Evolutionary conservation across 148 eudicot genomes (phyloP).

Genomic region (Vaccinium vitisidaea): DNA sequence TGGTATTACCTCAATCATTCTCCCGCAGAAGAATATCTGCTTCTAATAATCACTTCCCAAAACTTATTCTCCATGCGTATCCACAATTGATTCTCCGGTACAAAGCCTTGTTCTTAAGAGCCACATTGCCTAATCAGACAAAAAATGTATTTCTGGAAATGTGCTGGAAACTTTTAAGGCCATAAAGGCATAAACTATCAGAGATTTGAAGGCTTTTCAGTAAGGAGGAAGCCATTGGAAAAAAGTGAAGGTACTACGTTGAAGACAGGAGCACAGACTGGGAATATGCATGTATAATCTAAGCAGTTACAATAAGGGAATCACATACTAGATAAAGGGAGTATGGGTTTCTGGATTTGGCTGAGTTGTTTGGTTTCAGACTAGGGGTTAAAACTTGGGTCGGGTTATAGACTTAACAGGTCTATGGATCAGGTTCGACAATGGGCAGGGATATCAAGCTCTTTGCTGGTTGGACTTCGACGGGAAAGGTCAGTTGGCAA

Average conservation of each 20-base stretch:
- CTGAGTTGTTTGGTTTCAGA: not conserved
- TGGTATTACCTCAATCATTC: not conserved
- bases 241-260: not conserved
- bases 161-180: not conserved
- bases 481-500: not conserved
- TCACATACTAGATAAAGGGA: not conserved
- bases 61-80: not conserved
- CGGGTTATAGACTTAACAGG: not conserved
- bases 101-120: not conserved
- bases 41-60: not conserved
- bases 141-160: not conserved
- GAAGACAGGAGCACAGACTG: not conserved
- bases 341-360: not conserved
- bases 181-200: not conserved
- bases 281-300: not conserved
- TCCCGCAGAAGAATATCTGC: not conserved
- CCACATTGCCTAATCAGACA: not conserved
- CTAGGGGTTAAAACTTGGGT: not conserved
- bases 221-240: not conserved
- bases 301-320: not conserved
- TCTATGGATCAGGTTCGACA: not conserved
- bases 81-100: not conserved
- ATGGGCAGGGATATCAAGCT: not conserved
- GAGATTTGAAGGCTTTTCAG: not conserved
- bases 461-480: not conserved